Conservation (phyloP, 164 flowering plant species). For the Nelumbo lutea region DNA sequence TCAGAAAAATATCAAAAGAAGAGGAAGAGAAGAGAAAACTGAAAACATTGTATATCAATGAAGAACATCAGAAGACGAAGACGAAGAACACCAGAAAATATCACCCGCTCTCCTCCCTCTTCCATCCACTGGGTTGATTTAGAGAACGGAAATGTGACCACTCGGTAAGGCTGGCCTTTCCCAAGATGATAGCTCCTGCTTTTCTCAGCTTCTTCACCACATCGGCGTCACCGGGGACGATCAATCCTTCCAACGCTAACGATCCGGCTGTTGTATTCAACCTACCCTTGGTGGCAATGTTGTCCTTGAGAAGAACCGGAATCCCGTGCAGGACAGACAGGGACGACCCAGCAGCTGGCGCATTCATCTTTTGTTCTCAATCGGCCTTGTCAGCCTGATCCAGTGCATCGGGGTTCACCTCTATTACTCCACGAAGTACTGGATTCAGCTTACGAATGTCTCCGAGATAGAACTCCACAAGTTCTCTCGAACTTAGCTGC, state of each 20-base stretch:
- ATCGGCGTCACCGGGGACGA: conserved; percentile 38
- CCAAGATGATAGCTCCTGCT: too few relatives aligned
- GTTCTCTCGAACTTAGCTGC: conserved; percentile 21
- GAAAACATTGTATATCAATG: too few relatives aligned
- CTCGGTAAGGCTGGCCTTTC: too few relatives aligned
- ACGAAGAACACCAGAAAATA: too few relatives aligned
- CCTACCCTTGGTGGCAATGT: conserved; percentile 41
- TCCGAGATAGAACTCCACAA: not conserved
- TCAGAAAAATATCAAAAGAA: too few relatives aligned
- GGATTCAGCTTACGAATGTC: conserved; percentile 34
- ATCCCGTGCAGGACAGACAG: conserved; percentile 12
- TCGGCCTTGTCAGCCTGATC: conserved; percentile 40
- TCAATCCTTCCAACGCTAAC: conserved; percentile 38
- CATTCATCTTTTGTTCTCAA: conserved; percentile 1
- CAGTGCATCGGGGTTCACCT: too few relatives aligned
- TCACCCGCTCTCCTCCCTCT: too few relatives aligned
- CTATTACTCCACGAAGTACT: conserved; percentile 5
- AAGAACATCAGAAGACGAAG: too few relatives aligned
- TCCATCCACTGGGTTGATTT: too few relatives aligned
- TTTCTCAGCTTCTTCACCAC: conserved; percentile 12
- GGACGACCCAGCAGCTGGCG: too few relatives aligned
- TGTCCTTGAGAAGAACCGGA: conserved; percentile 48
- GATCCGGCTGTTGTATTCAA: conserved; percentile 58
- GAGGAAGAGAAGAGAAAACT: too few relatives aligned
- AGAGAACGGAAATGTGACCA: too few relatives aligned